Evolutionary conservation across 805 yeast genomes (phyloP), one percentile per base, ranked within the genome.

Genomic region (Lachancea nothofagi): DNA sequence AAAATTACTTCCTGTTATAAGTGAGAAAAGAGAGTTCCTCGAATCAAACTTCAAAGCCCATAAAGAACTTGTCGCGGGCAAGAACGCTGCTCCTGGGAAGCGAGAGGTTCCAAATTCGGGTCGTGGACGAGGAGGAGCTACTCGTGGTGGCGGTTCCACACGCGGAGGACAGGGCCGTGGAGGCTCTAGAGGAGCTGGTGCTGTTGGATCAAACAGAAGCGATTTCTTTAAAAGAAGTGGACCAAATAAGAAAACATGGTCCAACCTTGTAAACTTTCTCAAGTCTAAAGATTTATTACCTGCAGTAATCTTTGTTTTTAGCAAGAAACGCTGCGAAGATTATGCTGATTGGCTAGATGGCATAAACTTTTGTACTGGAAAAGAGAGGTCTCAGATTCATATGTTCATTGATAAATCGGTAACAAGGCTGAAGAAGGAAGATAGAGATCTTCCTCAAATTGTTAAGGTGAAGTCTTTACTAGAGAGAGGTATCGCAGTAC

Each of bases 401-500:
- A 83, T 90, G 88, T 89, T 90, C 52, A 78, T 93, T 44, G 96
- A 90, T 51, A 77, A 79, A 48, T 95, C 97, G 0, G 83, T 89
- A 18, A 72, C 89, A 0, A 74, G 98, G 42, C 74, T 87, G 59
- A 86, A 85, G 53, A 83, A 80, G 51, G 98, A 93, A 54, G 98
- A 93, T 58, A 73, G 97, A 46, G 90, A 83, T 41, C 68, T 93
- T 35, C 97, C 98, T 1, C 98, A 93, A 63, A 90, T 93, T 43
- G 48, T 85, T 44, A 78, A 83, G 48, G 72, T 90, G 43, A 72
- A 94, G 49, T 95, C 87, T 22, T 69, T 90, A 72, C 63, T 93
- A 30, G 74, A 86, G 31, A 72, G 97, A 55, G 98, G 98, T 41
- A 83, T 93, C 45, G 97, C 96, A 0, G 94, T 89, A 2, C 97